Base-by-base conservation (phyloP, 139 green algal genomes). In the Dunaliella primolecta region DNA sequence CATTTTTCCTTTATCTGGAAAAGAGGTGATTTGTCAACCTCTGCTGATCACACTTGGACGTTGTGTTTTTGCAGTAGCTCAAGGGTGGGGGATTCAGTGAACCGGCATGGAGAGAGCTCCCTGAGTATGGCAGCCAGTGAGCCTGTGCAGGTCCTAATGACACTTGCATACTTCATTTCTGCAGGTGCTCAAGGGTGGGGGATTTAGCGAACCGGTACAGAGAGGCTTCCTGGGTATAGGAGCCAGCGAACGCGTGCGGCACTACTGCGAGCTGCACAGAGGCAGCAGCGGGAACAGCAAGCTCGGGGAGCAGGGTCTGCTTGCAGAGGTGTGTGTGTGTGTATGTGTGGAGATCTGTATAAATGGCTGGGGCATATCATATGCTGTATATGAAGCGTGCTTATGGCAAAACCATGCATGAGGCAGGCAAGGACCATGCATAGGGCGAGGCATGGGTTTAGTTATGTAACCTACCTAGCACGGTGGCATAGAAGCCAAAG, bases 181-280 rank as follows among this genome's bases (percentile, higher is more conserved):
- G 37, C 85, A 88, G 72, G 85, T 78, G 30, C 81, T 88, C 55
- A 70, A 57, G 29, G 74, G 3, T 83, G 83, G 1, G 70, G 36
- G n/a, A 64, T 72, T 70, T 83, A 70, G 31, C 36, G 32, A 64
- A 15, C 46, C 27, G 34, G 32, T 15, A 24, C 32, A 36, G 75
- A 80, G 29, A 2, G 75, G 75, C n/a, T 80, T 80, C 75, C 64
- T 89, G 84, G 86, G 82, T 0, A 74, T 88, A 75, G 56, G 82
- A 7, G 27, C 83, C 2, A 1, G 15, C 20, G 85, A 88, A 32
- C 75, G 82, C 27, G n/a, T 84, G 35, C 46, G 89, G 30, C 57
- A 75, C 29, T 84, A 92, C 33, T 83, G 89, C n/a, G 78, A 82
- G 80, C 80, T 92, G 38, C 86, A 84, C 24, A 38, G 84, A 25